Evolutionary conservation across 2,329 filamentous ascomycete species (phyloP).

Genomic region (Calonectria leucothoes): DNA sequence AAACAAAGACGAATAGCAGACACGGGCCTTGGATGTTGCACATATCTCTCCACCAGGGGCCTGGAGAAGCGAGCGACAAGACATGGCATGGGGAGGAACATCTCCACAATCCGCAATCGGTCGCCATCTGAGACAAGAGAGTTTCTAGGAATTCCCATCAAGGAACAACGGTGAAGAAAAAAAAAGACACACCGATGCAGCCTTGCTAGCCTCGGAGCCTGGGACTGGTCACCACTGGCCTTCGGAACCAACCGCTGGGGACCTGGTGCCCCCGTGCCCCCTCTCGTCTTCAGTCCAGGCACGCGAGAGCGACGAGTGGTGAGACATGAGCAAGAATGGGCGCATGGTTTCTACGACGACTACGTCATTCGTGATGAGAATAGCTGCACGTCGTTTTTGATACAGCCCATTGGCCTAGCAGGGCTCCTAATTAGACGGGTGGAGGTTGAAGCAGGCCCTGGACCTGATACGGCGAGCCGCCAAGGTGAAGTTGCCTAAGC

Average conservation of each 20-base stretch:
- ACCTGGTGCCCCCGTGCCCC: neutral
- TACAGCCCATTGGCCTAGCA: neutral
- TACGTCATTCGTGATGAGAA: constrained; percentile 39
- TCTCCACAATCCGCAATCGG: neutral
- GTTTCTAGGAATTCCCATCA: constrained; percentile 4
- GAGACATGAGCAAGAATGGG: constrained; percentile 41
- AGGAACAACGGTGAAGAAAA: constrained; percentile 13
- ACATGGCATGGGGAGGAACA: neutral
- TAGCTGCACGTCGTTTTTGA: constrained; percentile 8
- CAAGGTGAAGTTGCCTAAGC: neutral
- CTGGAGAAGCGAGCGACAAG: neutral
- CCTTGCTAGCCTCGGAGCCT: neutral
- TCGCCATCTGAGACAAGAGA: constrained; percentile 34
- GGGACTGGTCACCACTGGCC: neutral
- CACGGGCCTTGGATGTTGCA: constrained; percentile 3
- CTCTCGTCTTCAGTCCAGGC: neutral
- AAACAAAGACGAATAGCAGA: neutral
- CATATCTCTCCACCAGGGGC: neutral
- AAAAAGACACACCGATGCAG: neutral
- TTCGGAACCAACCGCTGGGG: constrained; percentile 13
- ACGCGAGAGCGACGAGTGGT: constrained; percentile 26
- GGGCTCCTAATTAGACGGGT: neutral
- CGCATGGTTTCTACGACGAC: constrained; percentile 42
- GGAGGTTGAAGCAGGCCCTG: neutral
- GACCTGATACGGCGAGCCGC: neutral